Percentiles rank a stretch among this genome's conserved stretches.
phyloP scores from a whole-genome alignment of 495 filamentous ascomycete species.

The Cenococcum geophilum region DNA sequence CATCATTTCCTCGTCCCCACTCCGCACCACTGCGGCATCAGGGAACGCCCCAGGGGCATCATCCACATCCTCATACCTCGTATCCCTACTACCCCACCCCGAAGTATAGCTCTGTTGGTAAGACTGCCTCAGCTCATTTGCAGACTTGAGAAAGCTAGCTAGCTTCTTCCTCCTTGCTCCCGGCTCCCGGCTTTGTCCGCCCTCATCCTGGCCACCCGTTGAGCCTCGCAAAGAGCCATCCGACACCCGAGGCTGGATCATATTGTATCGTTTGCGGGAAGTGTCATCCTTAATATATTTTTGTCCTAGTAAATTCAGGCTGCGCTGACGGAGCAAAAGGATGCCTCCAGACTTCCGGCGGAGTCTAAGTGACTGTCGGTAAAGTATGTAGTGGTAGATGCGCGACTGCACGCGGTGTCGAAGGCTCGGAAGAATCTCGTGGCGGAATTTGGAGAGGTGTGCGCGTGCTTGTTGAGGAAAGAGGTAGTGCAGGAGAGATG shows the following conservation, averaged over 20 bases:
- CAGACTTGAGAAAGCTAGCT: slow-evolving; percentile 78
- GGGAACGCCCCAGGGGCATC: slow-evolving; percentile 71
- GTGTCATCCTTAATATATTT: slow-evolving; percentile 33
- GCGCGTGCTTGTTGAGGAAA: slow-evolving; percentile 58
- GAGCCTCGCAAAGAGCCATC: background rate
- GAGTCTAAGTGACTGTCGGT: slow-evolving; percentile 48
- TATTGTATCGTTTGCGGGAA: slow-evolving; percentile 12
- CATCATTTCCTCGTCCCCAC: slow-evolving; percentile 85
- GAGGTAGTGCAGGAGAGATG: slow-evolving; percentile 51
- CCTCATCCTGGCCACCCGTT: slow-evolving; percentile 19
- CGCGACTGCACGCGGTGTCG: slow-evolving; percentile 63
- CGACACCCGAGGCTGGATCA: slow-evolving; percentile 4
- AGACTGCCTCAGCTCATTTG: slow-evolving; percentile 82
- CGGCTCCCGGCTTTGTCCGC: slow-evolving; percentile 44
- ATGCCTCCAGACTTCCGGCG: slow-evolving; percentile 22
- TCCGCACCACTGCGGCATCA: slow-evolving; percentile 68
- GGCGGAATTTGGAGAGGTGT: slow-evolving; percentile 58
- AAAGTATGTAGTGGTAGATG: slow-evolving; percentile 66
- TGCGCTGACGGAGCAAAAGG: slow-evolving; percentile 28
- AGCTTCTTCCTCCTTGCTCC: slow-evolving; percentile 73
- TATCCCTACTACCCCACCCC: slow-evolving; percentile 46
- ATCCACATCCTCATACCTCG: slow-evolving; percentile 48
- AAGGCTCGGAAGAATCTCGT: slow-evolving; percentile 66
- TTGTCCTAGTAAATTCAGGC: slow-evolving; percentile 20
- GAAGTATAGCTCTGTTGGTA: slow-evolving; percentile 51